Evolutionary conservation across 306 rosid genomes (phyloP).

Genomic region (Rosa chinensis): DNA sequence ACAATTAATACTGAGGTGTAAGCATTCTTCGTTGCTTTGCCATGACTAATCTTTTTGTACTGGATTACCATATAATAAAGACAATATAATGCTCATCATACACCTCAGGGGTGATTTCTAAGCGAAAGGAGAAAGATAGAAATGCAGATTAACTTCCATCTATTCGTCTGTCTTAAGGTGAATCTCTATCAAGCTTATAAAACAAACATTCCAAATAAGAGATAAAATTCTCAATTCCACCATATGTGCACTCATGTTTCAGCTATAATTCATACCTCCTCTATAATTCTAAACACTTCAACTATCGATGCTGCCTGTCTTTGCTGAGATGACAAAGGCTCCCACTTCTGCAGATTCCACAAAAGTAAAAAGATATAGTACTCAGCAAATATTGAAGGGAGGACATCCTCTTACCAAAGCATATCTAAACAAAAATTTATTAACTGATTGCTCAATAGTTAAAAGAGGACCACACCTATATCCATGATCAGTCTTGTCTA

Average conservation of each 20-base stretch:
- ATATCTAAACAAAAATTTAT: slow-evolving; percentile 1
- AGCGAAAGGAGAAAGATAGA: background rate
- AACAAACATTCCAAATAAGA: slow-evolving; percentile 2
- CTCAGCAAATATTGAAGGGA: background rate
- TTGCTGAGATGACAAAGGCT: slow-evolving; percentile 56
- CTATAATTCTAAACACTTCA: slow-evolving; percentile 56
- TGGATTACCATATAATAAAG: background rate
- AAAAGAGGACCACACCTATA: background rate
- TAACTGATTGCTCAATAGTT: background rate
- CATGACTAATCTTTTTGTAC: background rate
- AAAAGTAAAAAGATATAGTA: slow-evolving; percentile 8
- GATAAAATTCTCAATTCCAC: background rate
- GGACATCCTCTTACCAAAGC: background rate
- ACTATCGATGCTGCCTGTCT: slow-evolving; percentile 49
- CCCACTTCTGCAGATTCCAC: slow-evolving; percentile 47
- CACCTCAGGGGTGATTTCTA: slow-evolving; percentile 12
- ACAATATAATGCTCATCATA: background rate
- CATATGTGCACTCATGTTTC: background rate
- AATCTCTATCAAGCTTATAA: slow-evolving; percentile 1
- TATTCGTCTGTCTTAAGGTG: background rate
- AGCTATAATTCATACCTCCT: slow-evolving; percentile 44
- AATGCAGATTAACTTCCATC: slow-evolving; percentile 3
- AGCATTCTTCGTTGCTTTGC: background rate
- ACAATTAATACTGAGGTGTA: background rate
- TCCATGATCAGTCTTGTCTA: background rate